Conservation (phyloP, 78 protist genomes). For the Polysphondylium violaceum region DNA sequence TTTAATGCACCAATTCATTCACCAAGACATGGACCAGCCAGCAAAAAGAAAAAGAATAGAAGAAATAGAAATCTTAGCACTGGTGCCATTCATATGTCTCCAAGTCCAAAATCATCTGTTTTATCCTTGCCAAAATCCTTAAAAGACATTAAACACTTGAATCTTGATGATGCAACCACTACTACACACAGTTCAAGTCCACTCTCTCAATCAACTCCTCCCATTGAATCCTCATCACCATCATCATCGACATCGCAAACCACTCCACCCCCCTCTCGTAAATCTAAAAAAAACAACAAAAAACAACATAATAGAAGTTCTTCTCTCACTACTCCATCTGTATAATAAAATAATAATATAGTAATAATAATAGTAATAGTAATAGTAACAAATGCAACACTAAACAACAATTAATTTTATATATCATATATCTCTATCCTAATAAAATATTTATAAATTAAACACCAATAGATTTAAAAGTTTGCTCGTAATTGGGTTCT, state of each 20-base stretch:
- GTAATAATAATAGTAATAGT: neutral
- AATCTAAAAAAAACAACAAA: neutral
- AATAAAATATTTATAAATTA: neutral
- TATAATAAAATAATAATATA: conserved; percentile 1
- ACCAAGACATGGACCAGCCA: neutral
- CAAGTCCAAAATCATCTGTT: conserved; percentile 24
- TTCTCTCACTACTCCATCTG: neutral
- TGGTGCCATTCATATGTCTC: neutral
- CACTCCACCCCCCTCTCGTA: neutral
- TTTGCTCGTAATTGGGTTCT: too few species aligned
- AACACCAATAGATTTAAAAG: neutral
- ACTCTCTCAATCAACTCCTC: neutral
- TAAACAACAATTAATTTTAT: too few species aligned
- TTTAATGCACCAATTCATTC: neutral
- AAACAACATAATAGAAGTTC: conserved; percentile 27
- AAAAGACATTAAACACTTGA: too few species aligned
- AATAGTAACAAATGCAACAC: too few species aligned
- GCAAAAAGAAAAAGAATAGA: conserved; percentile 25
- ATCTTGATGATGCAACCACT: too few species aligned
- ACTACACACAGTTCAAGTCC: conserved; percentile 3
- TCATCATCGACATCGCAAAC: neutral
- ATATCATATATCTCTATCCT: neutral
- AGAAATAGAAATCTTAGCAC: conserved; percentile 23
- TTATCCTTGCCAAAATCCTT: conserved; percentile 5
- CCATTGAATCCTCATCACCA: neutral